Base-by-base conservation (phyloP, 1,284 basidiomycete species). In the Trametes pubescens region DNA sequence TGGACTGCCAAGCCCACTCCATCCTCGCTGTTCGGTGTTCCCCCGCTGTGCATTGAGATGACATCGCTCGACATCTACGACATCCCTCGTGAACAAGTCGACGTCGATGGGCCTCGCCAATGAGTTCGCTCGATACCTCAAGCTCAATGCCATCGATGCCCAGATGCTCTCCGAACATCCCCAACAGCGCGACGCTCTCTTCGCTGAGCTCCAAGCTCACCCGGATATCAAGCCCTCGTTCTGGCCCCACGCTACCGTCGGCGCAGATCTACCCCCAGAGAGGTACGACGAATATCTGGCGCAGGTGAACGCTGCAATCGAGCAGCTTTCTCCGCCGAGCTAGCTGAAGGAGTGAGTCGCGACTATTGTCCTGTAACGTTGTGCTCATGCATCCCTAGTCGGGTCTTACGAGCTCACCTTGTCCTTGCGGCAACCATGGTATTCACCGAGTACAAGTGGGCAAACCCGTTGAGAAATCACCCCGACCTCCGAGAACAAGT, bases 301-400 rank as follows among this genome's bases (percentile, higher is more conserved):
- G n/a, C 38, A 46, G 1, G 62, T 52, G 37, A 57, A 65, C 37
- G 55, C 63, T 32, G 59, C 55, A 21, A 61, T 65, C 18, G 63
- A 24, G 43, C n/a, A 43, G 32, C 59, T 48, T 13, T 54, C 63
- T 18, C 63, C 55, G 9, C 59, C 59, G 29, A 5, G 37, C 24
- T 34, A 57, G 22, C 26, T 57, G 14, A 46, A 65, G n/a, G 37
- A 65, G 63, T 65, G 43, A 54, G 59, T 49, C 2, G 7, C 21
- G 18, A 6, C 9, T 43, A 11, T 14, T 22, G 24, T 5, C 13
- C 4, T 48, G 44, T 47, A 13, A 10, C 34, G 32, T 11, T 32
- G 44, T 26, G 21, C 43, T 34, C 1, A 47, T n/a, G 6, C 18
- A 4, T 24, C 9, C 9, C 29, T 5, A 65, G 59, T 38, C 63